These are phyloP conservation scores for Aspergillus tubingensis DNA, from an alignment of 2,329 filamentous ascomycete genomes.

Conservation along the genomic window DNA sequence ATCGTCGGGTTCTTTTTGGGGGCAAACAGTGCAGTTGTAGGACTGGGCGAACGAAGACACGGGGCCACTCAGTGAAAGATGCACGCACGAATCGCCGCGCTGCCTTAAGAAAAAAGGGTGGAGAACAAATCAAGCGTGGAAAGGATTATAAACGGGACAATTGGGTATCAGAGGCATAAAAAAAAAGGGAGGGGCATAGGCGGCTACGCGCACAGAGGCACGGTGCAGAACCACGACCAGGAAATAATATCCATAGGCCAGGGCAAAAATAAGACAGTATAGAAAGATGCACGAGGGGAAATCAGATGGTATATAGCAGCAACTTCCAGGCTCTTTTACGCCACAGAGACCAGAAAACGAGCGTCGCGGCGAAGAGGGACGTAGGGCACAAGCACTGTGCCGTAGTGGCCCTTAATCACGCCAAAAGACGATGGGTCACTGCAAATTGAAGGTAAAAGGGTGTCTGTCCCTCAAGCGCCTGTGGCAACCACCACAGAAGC, in stretches of 20 bases:
- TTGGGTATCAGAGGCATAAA: slow-evolving; percentile 2
- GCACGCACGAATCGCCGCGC: not conserved
- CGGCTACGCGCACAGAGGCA: not conserved
- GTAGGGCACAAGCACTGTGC: not conserved
- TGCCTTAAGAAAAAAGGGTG: not conserved
- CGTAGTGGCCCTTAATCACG: slow-evolving; percentile 7
- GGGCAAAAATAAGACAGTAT: not conserved
- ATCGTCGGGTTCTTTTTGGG: not conserved
- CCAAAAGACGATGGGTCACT: not conserved
- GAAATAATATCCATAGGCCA: not conserved
- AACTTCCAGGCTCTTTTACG: not conserved
- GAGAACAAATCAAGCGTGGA: slow-evolving; percentile 1
- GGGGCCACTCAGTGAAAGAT: not conserved
- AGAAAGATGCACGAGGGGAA: not conserved
- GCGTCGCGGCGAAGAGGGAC: not conserved
- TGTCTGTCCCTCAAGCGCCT: not conserved
- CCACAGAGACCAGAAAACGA: not conserved
- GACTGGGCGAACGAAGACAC: not conserved
- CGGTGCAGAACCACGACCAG: not conserved
- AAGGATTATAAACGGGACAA: not conserved
- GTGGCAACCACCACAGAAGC: not conserved
- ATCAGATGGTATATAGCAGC: not conserved
- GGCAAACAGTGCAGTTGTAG: not conserved
- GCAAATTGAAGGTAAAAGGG: not conserved
- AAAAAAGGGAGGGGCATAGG: not conserved